phyloP scores from a whole-genome alignment of 352 stramenopile species.

The Pythium graminicola region DNA sequence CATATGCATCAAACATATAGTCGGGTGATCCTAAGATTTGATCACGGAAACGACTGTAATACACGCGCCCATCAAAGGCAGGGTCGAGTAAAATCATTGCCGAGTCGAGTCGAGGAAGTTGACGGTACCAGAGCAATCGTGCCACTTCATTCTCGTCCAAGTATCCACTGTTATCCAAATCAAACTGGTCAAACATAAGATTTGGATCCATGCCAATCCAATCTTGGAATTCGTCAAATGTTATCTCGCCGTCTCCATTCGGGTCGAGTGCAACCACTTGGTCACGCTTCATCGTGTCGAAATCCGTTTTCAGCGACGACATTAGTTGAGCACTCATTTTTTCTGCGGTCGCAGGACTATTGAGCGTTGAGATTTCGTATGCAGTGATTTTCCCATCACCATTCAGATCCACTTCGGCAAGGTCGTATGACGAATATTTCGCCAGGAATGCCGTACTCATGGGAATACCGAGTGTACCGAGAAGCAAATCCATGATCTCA shows the following conservation, averaged over 20 bases:
- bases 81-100: conserved; percentile 70
- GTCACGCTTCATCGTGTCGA: conserved; percentile 50
- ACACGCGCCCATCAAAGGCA: conserved; percentile 75
- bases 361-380: conserved; percentile 39
- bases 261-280: conserved; percentile 48
- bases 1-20: conserved; percentile 69
- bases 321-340: conserved; percentile 40
- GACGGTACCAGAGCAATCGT: conserved; percentile 52
- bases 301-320: conserved; percentile 38
- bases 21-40: conserved; percentile 34
- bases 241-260: conserved; percentile 50
- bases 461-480: conserved; percentile 60
- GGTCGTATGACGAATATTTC: conserved; percentile 69
- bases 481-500: conserved; percentile 50
- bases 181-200: conserved; percentile 77
- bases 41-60: conserved; percentile 56
- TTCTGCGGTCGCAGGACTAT: conserved; percentile 23
- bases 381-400: conserved; percentile 65
- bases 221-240: conserved; percentile 53
- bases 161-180: conserved; percentile 80
- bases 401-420: conserved; percentile 61
- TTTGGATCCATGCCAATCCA: conserved; percentile 71
- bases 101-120: conserved; percentile 60
- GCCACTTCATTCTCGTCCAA: conserved; percentile 80
- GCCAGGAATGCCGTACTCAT: conserved; percentile 42